Conservation (phyloP, 345 rosid species). For the Camelina sativa region DNA sequence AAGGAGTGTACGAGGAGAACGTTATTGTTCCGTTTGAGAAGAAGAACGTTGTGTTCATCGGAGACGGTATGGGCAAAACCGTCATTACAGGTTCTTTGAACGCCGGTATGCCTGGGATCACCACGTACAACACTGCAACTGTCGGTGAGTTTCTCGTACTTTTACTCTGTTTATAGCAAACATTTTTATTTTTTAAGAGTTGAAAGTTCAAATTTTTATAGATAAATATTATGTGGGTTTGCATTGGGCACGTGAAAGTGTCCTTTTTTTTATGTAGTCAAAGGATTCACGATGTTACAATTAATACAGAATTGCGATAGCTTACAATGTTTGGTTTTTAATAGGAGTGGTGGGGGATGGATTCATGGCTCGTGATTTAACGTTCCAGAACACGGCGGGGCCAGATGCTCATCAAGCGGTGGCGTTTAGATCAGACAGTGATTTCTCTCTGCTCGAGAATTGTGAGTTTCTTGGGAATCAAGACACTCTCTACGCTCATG, state of each 20-base stretch:
- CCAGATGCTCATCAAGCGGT: conserved; percentile 90
- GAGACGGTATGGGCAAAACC: conserved; percentile 90
- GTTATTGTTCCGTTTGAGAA: conserved; percentile 80
- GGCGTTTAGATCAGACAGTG: conserved; percentile 90
- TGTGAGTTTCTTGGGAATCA: conserved; percentile 93
- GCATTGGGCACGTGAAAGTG: conserved; percentile 13
- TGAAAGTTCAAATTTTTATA: neutral
- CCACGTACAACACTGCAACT: conserved; percentile 79
- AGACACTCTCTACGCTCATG: conserved; percentile 85
- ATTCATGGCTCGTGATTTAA: conserved; percentile 88
- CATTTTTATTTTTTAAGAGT: neutral
- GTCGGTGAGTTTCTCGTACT: conserved; percentile 58
- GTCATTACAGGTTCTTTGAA: conserved; percentile 69
- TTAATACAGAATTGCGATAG: neutral
- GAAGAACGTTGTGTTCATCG: conserved; percentile 77
- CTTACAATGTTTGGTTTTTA: conserved; percentile 14
- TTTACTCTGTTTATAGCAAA: conserved; percentile 23
- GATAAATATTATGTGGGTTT: conserved; percentile 22
- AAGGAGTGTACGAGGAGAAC: conserved; percentile 75
- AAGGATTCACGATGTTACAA: conserved; percentile 4
- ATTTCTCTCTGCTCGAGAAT: conserved; percentile 69
- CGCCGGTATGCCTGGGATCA: conserved; percentile 63
- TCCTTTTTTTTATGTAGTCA: neutral
- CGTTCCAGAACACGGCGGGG: conserved; percentile 85
- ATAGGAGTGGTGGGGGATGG: conserved; percentile 92